These are phyloP conservation scores for Candida corydali DNA, from an alignment of 805 yeast species.

Conservation along the genomic window DNA sequence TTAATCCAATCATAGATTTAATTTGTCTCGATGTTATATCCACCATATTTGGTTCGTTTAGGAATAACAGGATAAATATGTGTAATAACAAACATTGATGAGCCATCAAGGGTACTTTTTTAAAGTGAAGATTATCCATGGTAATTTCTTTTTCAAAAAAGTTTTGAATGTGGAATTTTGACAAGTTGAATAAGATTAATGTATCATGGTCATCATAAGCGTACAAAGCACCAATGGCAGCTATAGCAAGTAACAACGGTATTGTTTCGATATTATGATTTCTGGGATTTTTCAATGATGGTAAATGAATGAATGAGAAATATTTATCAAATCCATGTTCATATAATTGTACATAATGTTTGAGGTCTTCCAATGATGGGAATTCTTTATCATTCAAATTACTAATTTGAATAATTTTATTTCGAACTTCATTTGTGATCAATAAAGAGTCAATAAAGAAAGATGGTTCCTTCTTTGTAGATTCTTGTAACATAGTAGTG, in stretches of 20 bases:
- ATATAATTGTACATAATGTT: conserved; percentile 69
- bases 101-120: conserved; percentile 53
- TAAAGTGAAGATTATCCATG: conserved; percentile 42
- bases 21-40: conserved; percentile 50
- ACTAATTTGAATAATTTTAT: conserved; percentile 49
- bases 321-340: conserved; percentile 75
- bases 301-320: conserved; percentile 80
- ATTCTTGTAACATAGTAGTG: conserved; percentile 5
- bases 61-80: conserved; percentile 53
- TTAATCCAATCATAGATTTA: conserved; percentile 50
- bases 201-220: conserved; percentile 79
- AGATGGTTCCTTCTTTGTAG: conserved; percentile 2
- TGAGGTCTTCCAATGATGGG: conserved; percentile 73
- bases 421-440: conserved; percentile 48
- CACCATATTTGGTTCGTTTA: conserved; percentile 49
- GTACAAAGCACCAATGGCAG: conserved; percentile 85
- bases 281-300: conserved; percentile 42
- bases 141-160: conserved; percentile 53
- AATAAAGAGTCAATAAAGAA: conserved; percentile 12
- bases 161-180: conserved; percentile 62
- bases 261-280: conserved; percentile 43
- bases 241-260: conserved; percentile 74
- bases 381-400: conserved; percentile 56
- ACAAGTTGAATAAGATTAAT: conserved; percentile 60
- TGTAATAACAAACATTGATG: conserved; percentile 55